A percentile compares a stretch with the other conserved stretches of the same genome.
Evolutionary conservation across 2,329 filamentous ascomycete genomes (phyloP).

Genomic region (Acrodontium crateriforme): DNA sequence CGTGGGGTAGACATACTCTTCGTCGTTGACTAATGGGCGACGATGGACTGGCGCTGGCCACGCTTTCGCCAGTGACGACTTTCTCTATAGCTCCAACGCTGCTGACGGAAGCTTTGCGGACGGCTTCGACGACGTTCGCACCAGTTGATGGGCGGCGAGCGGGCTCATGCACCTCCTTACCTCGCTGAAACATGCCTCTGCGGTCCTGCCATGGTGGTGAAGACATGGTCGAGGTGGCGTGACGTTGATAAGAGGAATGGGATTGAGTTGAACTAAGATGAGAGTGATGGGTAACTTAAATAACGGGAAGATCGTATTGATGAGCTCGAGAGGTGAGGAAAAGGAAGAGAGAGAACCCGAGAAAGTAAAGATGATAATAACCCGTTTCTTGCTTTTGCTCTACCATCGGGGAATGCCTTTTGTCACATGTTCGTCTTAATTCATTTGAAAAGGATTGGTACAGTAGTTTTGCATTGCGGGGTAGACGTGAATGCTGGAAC

Average conservation of each 20-base stretch:
- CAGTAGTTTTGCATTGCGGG: no score
- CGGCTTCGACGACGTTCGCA: slow-evolving; percentile 12
- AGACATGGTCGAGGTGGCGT: neutral
- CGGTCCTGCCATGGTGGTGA: slow-evolving; percentile 15
- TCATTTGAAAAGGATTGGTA: no score
- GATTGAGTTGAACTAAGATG: neutral
- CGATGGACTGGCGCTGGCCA: neutral
- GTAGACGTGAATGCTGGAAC: no score
- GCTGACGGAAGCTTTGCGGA: slow-evolving; percentile 15
- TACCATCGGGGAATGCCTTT: no score
- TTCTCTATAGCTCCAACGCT: slow-evolving; percentile 10
- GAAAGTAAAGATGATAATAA: no score
- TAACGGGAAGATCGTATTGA: no score
- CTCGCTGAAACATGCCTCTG: slow-evolving; percentile 20
- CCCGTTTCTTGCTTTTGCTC: no score
- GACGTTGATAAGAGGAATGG: neutral
- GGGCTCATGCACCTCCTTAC: slow-evolving; percentile 21
- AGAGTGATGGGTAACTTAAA: no score
- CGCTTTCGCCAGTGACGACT: no score
- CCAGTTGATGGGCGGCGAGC: slow-evolving; percentile 8
- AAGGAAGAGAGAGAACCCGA: no score
- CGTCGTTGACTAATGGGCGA: slow-evolving; percentile 8
- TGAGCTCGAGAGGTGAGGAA: no score
- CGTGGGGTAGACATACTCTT: slow-evolving; percentile 8
- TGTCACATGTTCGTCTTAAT: no score